phyloP scores from a whole-genome alignment of 768 basidiomycete species.

The Suillus lakei region DNA sequence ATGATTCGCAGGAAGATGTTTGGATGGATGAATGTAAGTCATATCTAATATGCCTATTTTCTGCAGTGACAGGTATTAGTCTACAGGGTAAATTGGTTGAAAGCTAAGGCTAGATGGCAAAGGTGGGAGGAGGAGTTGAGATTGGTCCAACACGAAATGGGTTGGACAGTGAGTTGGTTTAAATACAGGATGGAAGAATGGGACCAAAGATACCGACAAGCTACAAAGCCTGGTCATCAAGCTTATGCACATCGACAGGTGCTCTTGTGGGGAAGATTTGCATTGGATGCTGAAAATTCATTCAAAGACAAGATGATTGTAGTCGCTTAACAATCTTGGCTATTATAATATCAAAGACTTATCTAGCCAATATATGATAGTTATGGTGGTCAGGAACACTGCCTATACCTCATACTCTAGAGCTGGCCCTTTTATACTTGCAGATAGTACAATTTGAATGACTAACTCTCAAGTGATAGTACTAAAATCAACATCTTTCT shows the following conservation, averaged over 20 bases:
- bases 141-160: constrained; percentile 21
- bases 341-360: no score
- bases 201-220: background rate
- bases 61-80: constrained; percentile 7
- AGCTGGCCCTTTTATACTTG: no score
- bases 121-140: constrained; percentile 27
- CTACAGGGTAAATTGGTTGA: constrained; percentile 11
- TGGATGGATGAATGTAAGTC: constrained; percentile 11
- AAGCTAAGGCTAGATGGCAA: constrained; percentile 21
- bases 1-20: background rate
- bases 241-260: constrained; percentile 2
- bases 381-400: no score
- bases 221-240: background rate
- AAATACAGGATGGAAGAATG: background rate
- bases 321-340: no score
- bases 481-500: no score
- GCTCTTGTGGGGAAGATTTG: background rate
- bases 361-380: no score
- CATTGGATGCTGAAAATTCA: background rate
- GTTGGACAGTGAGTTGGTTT: constrained; percentile 22
- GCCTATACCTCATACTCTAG: no score
- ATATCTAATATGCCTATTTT: background rate
- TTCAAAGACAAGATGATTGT: background rate
- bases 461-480: no score
- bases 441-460: no score